These are phyloP conservation scores for Colletotrichum musae DNA, from an alignment of 2,329 filamentous ascomycete genomes.

Conservation along the genomic window DNA sequence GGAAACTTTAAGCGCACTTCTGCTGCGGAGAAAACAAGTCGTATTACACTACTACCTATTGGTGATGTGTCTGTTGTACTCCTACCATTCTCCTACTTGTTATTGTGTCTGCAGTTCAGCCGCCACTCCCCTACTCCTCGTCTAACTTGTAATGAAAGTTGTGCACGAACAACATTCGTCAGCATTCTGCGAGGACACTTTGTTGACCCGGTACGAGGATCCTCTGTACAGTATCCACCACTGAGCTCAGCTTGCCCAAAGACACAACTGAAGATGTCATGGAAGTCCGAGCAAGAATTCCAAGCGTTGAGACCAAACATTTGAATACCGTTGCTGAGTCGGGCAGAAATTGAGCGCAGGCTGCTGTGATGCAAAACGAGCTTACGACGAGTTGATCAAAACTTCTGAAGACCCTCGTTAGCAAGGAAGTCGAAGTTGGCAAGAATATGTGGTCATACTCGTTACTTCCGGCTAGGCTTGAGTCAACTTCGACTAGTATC, in stretches of 20 bases:
- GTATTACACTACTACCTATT: background rate
- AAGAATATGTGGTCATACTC: background rate
- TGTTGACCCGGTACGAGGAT: background rate
- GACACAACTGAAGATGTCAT: slow-evolving; percentile 8
- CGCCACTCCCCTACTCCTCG: no score
- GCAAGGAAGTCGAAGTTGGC: background rate
- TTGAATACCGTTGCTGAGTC: background rate
- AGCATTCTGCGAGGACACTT: background rate
- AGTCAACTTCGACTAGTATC: background rate
- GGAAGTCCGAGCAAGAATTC: background rate
- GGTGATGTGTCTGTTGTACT: background rate
- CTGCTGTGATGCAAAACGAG: background rate
- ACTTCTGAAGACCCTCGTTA: background rate
- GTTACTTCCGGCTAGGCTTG: background rate
- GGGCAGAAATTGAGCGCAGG: background rate
- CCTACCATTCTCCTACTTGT: background rate
- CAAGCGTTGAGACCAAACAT: background rate
- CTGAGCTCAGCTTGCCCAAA: slow-evolving; percentile 11
- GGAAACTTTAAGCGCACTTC: background rate
- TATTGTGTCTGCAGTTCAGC: no score
- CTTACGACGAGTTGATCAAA: background rate
- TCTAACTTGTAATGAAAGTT: no score
- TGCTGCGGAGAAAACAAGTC: background rate
- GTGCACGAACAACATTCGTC: background rate
- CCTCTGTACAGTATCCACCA: slow-evolving; percentile 6